A percentile compares a stretch with the other conserved stretches of the same genome.
Evolutionary conservation across 1,139 yeast species (phyloP).

Genomic region (Tardiomyces blankii): DNA sequence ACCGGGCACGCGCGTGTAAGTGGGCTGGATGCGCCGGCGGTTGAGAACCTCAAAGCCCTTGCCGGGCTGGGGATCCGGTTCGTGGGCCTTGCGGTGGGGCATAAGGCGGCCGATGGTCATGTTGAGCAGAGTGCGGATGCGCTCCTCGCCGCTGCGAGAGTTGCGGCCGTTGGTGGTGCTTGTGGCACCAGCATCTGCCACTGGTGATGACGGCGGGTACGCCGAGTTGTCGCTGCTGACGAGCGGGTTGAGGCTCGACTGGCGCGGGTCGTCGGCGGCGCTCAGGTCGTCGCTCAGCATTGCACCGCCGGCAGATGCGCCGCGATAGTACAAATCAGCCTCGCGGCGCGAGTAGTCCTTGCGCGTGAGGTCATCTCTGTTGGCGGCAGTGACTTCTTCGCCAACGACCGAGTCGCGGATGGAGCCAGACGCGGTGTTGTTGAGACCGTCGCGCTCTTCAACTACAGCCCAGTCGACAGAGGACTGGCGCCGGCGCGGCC

Average conservation of each 20-base stretch:
- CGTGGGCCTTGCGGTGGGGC: neutral
- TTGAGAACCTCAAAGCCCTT: neutral
- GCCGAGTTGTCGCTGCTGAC: neutral
- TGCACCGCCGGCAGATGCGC: neutral
- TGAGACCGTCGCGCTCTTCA: neutral
- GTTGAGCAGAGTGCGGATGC: neutral
- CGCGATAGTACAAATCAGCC: neutral
- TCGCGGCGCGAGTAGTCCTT: constrained; percentile 1
- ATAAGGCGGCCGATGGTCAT: neutral
- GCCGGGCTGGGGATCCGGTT: neutral
- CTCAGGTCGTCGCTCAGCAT: neutral
- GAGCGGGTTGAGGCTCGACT: neutral
- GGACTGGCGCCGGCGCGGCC: neutral
- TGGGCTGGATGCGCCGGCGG: neutral
- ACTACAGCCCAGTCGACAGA: neutral
- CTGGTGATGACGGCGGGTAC: too few species aligned
- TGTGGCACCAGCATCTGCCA: too few species aligned
- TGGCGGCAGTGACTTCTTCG: neutral
- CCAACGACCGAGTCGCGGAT: neutral
- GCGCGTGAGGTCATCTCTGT: neutral
- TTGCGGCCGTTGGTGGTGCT: too few species aligned
- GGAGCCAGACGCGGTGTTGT: neutral
- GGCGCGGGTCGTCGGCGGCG: neutral
- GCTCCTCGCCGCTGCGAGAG: neutral
- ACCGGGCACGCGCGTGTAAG: neutral